A percentile compares a stretch with the other conserved stretches of the same genome.
These are phyloP conservation scores for Boletellus sp. DNA, from an alignment of 1,284 basidiomycete species.

Conservation along the genomic window DNA sequence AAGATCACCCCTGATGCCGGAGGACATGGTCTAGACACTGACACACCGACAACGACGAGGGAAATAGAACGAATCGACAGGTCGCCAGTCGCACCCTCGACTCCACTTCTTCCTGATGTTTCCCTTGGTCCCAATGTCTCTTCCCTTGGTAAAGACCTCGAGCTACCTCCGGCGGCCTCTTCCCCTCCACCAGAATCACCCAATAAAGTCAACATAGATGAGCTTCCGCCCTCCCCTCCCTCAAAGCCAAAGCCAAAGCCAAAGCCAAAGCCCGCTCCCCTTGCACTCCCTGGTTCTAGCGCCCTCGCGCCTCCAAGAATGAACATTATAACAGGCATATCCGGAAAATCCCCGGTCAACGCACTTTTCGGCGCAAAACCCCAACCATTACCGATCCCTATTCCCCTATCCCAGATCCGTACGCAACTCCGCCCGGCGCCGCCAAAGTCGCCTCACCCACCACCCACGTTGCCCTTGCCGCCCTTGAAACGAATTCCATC, in stretches of 20 bases:
- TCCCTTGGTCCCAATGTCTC: conserved; percentile 10
- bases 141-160: conserved; percentile 9
- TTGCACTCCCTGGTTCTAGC: conserved; percentile 4
- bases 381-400: conserved; percentile 28
- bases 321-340: conserved; percentile 25
- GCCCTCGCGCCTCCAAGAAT: conserved; percentile 17
- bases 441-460: conserved; percentile 16
- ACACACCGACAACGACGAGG: neutral
- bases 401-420: conserved; percentile 29
- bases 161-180: conserved; percentile 2
- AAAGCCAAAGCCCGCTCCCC: conserved; percentile 17
- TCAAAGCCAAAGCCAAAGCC: conserved; percentile 24
- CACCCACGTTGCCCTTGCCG: conserved; percentile 21
- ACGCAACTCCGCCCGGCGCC: conserved; percentile 30
- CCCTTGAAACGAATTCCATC: conserved; percentile 16
- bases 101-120: conserved; percentile 10
- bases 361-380: conserved; percentile 23
- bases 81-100: conserved; percentile 1
- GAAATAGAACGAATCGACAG: neutral
- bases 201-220: conserved; percentile 12
- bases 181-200: conserved; percentile 5
- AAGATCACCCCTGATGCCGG: neutral
- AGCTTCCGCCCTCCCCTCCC: conserved; percentile 20
- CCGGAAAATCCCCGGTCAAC: conserved; percentile 26
- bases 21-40: conserved; percentile 1